Evolutionary conservation across 2,329 filamentous ascomycete genomes (phyloP), one percentile per base, ranked within the genome.

Genomic region (Nannizziopsis arthrosporioides): DNA sequence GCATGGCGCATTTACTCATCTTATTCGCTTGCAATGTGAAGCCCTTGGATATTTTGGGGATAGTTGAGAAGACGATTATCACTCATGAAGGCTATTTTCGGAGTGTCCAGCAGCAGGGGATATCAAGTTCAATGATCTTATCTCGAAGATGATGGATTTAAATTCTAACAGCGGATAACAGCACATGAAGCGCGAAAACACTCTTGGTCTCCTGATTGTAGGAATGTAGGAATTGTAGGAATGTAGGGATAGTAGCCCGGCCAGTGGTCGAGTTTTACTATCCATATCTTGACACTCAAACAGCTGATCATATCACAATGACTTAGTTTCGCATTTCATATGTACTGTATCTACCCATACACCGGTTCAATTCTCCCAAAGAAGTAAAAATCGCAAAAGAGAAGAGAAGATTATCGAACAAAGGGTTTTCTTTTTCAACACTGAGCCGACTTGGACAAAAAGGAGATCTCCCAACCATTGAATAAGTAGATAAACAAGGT

Each of bases 41-140:
- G 62, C 73, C 14, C 73, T 70, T 2, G n/a, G n/a, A n/a, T 69
- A 67, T 55, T 73, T 73, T 55, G 64, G 60, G 59, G 59, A 66
- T 8, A 59, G 63, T 31, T 57, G 61, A 19, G 32, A 37, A 10
- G 59, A 55, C 32, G 57, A 61, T n/a, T 51, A 61, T 22, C 58
- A 58, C 39, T 52, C 59, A 37, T 65, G 63, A 45, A 55, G 56
- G 49, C 60, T 59, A 14, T 67, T 68, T 45, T 53, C 50, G 32
- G 48, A 59, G 30, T 67, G 60, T 63, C 42, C 45, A 22, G 54
- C 58, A 49, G 51, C 62, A 42, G 48, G 47, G 19, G 57, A 63
- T 43, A 40, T 51, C 32, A 52, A 54, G 9, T 63, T 64, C 35
- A 57, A 55, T 50, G 56, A 63, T 51, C 48, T 63, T 11, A 56